Conservation (phyloP, 1,139 yeast species). For the Candida smagusa region DNA sequence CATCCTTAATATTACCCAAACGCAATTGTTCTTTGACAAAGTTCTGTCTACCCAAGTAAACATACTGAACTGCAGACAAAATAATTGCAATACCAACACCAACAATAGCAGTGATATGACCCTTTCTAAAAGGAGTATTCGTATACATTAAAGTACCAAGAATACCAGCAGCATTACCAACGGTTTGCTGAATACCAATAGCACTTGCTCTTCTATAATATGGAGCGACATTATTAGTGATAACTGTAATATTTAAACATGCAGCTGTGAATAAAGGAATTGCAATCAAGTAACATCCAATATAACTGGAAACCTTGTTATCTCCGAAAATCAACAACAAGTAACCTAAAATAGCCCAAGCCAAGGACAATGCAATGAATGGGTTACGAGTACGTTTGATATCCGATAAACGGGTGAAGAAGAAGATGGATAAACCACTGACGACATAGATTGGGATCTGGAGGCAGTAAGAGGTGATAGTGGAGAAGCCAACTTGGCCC, state of each 20-base stretch:
- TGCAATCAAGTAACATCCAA: constrained; percentile 4
- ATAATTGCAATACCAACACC: constrained; percentile 4
- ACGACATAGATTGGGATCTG: constrained; percentile 3
- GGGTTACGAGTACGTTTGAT: constrained; percentile 3
- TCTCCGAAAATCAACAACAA: constrained; percentile 4
- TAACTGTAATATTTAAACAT: constrained; percentile 3
- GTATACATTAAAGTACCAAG: constrained; percentile 4
- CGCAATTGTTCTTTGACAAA: constrained; percentile 1
- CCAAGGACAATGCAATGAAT: constrained; percentile 2
- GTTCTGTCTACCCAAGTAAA: constrained; percentile 3
- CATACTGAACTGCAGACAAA: constrained; percentile 1
- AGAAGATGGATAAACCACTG: constrained; percentile 3
- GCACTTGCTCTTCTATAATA: constrained; percentile 6
- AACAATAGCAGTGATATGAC: constrained; percentile 2
- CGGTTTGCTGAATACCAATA: constrained; percentile 4
- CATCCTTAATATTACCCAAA: constrained; percentile 3
- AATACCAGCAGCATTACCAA: constrained; percentile 5
- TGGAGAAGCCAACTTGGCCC: constrained; percentile 1
- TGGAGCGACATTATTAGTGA: constrained; percentile 6
- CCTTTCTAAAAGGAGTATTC: constrained; percentile 2
- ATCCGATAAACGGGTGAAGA: constrained; percentile 4
- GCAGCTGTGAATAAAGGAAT: constrained; percentile 4
- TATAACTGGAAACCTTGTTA: constrained; percentile 3
- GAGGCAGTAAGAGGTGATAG: constrained; percentile 1
- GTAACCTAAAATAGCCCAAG: constrained; percentile 4